These are phyloP conservation scores for Heritiera fomes DNA, from an alignment of 345 rosid genomes.

Conservation along the genomic window DNA sequence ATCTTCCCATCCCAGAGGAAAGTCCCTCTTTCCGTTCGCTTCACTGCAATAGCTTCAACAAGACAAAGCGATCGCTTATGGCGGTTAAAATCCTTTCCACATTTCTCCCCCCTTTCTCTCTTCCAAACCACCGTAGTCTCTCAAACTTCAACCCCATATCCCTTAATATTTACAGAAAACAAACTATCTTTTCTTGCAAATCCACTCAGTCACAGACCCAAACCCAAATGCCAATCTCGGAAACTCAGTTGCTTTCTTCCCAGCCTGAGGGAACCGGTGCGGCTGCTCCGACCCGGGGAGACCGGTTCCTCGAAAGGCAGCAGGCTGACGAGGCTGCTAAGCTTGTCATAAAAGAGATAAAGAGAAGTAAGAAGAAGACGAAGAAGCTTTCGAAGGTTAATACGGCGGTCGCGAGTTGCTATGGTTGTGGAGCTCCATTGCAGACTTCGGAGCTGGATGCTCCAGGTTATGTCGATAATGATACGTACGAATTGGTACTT, in stretches of 20 bases:
- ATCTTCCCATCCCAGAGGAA: not conserved
- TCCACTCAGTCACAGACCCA: slow-evolving; percentile 24
- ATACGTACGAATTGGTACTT: slow-evolving; percentile 72
- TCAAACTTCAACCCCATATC: slow-evolving; percentile 33
- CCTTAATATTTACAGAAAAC: slow-evolving; percentile 33
- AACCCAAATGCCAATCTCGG: slow-evolving; percentile 24
- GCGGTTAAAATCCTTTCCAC: slow-evolving; percentile 59
- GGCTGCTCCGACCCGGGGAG: slow-evolving; percentile 77
- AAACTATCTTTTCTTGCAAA: slow-evolving; percentile 40
- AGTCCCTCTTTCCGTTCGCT: not conserved
- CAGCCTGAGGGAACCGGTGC: slow-evolving; percentile 65
- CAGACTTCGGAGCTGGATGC: slow-evolving; percentile 71
- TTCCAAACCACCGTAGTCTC: slow-evolving; percentile 37
- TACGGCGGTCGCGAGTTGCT: slow-evolving; percentile 56
- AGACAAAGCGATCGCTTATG: slow-evolving; percentile 38
- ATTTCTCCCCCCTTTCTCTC: slow-evolving; percentile 42
- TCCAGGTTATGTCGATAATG: slow-evolving; percentile 73
- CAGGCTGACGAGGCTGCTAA: slow-evolving; percentile 58
- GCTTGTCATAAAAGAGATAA: slow-evolving; percentile 45
- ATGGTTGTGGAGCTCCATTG: slow-evolving; percentile 96
- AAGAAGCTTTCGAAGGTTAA: slow-evolving; percentile 42
- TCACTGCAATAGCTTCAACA: not conserved
- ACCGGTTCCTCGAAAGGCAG: slow-evolving; percentile 64
- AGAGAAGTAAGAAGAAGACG: slow-evolving; percentile 44
- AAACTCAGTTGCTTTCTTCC: slow-evolving; percentile 30